Evolutionary conservation across 768 basidiomycete species (phyloP).

Genomic region (Rhodocollybia butyracea): DNA sequence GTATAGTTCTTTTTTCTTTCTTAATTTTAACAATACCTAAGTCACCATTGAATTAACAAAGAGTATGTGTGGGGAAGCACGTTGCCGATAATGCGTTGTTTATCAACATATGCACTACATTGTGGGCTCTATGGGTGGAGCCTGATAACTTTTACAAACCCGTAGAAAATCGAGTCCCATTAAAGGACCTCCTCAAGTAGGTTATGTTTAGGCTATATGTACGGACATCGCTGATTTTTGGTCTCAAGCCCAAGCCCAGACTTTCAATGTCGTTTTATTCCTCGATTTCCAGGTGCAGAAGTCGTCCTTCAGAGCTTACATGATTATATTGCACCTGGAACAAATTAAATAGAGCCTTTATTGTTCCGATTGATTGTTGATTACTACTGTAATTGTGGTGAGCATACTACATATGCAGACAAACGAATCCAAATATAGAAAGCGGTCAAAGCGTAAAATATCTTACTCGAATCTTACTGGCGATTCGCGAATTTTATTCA

Average conservation of each 20-base stretch:
- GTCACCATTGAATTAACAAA: neutral
- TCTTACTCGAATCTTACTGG: no score
- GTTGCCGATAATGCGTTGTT: conserved; percentile 2
- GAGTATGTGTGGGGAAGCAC: neutral
- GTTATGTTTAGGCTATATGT: neutral
- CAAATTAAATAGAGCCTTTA: no score
- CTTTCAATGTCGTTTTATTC: neutral
- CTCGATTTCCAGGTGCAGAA: neutral
- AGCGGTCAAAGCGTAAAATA: no score
- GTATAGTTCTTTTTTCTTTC: neutral
- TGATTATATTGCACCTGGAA: neutral
- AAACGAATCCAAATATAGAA: no score
- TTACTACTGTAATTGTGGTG: no score
- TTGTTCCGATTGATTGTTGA: no score
- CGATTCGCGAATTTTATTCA: no score
- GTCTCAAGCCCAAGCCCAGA: neutral
- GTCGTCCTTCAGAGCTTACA: neutral
- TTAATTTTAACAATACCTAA: neutral
- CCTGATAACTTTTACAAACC: neutral
- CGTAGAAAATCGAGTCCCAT: neutral
- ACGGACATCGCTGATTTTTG: neutral
- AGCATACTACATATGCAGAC: no score
- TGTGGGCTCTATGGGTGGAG: neutral
- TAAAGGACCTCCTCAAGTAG: neutral
- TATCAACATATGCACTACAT: neutral